A percentile compares a stretch with the other conserved stretches of the same genome.
Conservation (phyloP, 1,284 basidiomycete species). For the Inonotus hispidus region DNA sequence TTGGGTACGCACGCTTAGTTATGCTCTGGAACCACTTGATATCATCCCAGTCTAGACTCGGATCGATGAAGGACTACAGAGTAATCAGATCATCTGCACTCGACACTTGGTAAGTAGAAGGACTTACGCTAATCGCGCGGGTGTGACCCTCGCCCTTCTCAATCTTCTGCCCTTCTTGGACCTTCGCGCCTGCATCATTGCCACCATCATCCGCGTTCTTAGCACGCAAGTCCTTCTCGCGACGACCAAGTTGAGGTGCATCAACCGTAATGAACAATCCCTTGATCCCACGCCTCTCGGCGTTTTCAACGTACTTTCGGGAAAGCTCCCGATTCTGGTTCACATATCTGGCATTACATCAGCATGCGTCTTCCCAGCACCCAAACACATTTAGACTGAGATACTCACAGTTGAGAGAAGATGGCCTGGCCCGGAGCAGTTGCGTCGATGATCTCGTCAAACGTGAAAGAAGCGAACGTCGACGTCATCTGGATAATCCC, state of each 20-base stretch:
- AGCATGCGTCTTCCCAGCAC: background rate
- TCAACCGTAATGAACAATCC: constrained; percentile 90
- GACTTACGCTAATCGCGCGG: constrained; percentile 80
- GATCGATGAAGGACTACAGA: constrained; percentile 86
- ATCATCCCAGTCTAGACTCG: constrained; percentile 83
- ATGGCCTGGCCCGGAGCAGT: constrained; percentile 69
- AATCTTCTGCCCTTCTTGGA: constrained; percentile 58
- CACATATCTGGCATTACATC: constrained; percentile 54
- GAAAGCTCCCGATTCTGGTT: constrained; percentile 82
- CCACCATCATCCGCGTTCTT: constrained; percentile 55
- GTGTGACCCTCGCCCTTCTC: constrained; percentile 89
- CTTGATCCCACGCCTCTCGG: constrained; percentile 80
- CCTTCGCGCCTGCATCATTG: constrained; percentile 68
- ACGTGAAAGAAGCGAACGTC: constrained; percentile 83
- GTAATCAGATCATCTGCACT: background rate
- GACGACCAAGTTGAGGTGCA: constrained; percentile 85
- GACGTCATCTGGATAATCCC: constrained; percentile 91
- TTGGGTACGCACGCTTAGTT: constrained; percentile 44
- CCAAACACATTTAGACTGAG: no score
- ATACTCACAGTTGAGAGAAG: constrained; percentile 68
- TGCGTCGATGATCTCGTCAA: constrained; percentile 84
- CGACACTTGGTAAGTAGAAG: background rate
- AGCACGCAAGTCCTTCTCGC: constrained; percentile 94
- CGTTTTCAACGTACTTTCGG: constrained; percentile 77
- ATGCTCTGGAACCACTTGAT: constrained; percentile 85